Evolutionary conservation across 2,329 filamentous ascomycete species (phyloP).

Genomic region (Paracoccidioides brasiliensis): DNA sequence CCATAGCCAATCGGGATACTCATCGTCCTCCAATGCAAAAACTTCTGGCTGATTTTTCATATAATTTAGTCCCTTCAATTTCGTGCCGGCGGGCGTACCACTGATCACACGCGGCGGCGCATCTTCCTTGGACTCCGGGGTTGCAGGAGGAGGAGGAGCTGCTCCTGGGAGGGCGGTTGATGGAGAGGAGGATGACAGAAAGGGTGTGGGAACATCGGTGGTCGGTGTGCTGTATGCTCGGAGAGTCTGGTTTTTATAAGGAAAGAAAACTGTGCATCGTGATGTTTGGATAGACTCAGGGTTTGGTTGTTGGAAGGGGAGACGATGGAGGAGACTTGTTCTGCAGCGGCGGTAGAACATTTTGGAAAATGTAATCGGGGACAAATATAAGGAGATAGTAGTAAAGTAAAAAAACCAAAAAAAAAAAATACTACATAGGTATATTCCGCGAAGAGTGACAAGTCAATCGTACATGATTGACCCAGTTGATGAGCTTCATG

Average conservation of each 20-base stretch:
- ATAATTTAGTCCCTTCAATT: slow-evolving; percentile 33
- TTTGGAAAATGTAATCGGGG: slow-evolving; percentile 3
- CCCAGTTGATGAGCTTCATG: neutral
- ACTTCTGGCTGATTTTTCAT: slow-evolving; percentile 35
- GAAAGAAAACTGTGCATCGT: slow-evolving; percentile 20
- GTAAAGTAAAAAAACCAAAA: neutral
- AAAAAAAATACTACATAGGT: neutral
- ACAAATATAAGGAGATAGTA: neutral
- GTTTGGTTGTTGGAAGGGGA: slow-evolving; percentile 21
- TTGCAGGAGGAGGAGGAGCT: slow-evolving; percentile 9
- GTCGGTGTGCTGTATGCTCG: slow-evolving; percentile 22
- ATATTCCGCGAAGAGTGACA: neutral
- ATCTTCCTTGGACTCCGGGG: neutral
- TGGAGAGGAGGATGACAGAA: slow-evolving; percentile 1
- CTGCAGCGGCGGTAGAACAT: slow-evolving; percentile 34
- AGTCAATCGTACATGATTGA: neutral
- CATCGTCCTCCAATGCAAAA: slow-evolving; percentile 33
- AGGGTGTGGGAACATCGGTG: slow-evolving; percentile 6
- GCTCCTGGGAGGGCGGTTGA: slow-evolving; percentile 5
- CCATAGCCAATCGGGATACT: slow-evolving; percentile 39
- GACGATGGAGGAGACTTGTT: slow-evolving; percentile 26
- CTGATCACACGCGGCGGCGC: slow-evolving; percentile 18
- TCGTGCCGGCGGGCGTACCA: slow-evolving; percentile 28
- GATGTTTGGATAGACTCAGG: slow-evolving; percentile 19
- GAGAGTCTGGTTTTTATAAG: slow-evolving; percentile 15